These are phyloP conservation scores for Trametes gibbosa DNA, from an alignment of 768 basidiomycete species.

Conservation along the genomic window DNA sequence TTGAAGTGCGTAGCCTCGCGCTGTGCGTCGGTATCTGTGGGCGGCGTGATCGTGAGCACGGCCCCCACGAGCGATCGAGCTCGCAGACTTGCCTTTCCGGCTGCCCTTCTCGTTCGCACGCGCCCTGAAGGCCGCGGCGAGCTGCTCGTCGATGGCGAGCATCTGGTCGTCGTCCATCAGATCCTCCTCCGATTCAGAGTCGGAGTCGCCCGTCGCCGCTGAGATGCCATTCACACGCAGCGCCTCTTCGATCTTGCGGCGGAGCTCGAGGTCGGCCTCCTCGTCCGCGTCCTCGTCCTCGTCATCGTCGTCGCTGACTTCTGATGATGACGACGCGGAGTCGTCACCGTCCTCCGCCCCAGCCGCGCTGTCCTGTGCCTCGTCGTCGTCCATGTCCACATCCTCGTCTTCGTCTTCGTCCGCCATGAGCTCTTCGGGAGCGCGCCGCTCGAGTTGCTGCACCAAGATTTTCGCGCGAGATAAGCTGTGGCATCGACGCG, in stretches of 20 bases:
- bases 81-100: constrained; percentile 52
- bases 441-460: constrained; percentile 82
- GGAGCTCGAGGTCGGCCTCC: constrained; percentile 58
- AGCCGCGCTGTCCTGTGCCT: constrained; percentile 29
- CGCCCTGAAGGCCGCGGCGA: constrained; percentile 81
- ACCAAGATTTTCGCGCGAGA: neutral
- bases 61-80: neutral
- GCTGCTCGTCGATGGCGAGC: constrained; percentile 92
- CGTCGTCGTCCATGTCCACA: constrained; percentile 30
- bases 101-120: constrained; percentile 58
- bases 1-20: constrained; percentile 95
- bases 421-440: constrained; percentile 51
- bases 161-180: constrained; percentile 97
- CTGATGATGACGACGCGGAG: constrained; percentile 19
- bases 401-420: constrained; percentile 33
- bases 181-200: constrained; percentile 60
- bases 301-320: constrained; percentile 35
- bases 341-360: constrained; percentile 32
- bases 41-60: neutral
- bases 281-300: constrained; percentile 44
- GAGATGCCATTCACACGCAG: constrained; percentile 58
- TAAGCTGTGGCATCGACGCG: constrained; percentile 8
- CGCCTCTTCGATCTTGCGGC: constrained; percentile 64
- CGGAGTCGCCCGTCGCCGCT: constrained; percentile 53
- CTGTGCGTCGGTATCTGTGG: constrained; percentile 63